A percentile compares a stretch with the other conserved stretches of the same genome.
These are phyloP conservation scores for Arxiozyma heterogenica DNA, from an alignment of 1,139 yeast species.

Conservation along the genomic window DNA sequence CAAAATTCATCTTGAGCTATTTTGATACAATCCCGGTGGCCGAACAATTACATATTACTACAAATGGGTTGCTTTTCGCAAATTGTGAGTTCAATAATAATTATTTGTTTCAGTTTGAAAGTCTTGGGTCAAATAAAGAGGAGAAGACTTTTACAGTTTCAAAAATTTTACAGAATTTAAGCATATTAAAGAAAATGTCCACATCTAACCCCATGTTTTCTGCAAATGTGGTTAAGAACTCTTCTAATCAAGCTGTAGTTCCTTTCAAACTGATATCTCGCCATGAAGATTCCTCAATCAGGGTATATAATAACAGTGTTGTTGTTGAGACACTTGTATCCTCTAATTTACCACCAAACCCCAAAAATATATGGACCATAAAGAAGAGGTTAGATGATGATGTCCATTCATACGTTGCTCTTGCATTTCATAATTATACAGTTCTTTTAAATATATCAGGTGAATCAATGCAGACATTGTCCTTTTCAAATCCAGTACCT, in stretches of 20 bases:
- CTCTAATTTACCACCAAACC: constrained; percentile 22
- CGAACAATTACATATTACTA: constrained; percentile 49
- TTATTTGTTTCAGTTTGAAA: constrained; percentile 64
- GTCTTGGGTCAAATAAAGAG: constrained; percentile 52
- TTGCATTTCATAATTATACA: constrained; percentile 20
- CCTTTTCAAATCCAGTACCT: constrained; percentile 55
- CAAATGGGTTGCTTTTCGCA: constrained; percentile 67
- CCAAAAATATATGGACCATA: constrained; percentile 24
- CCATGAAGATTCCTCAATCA: constrained; percentile 25
- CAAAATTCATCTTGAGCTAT: constrained; percentile 43
- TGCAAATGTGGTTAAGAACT: constrained; percentile 28
- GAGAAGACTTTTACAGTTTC: constrained; percentile 30
- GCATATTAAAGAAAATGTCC: constrained; percentile 45
- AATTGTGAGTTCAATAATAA: constrained; percentile 57
- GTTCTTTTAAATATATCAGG: constrained; percentile 21
- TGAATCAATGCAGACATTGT: constrained; percentile 61
- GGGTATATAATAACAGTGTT: constrained; percentile 22
- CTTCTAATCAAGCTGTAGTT: neutral
- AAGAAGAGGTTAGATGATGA: constrained; percentile 38
- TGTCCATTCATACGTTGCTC: constrained; percentile 35
- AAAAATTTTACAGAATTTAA: constrained; percentile 44
- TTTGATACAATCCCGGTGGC: constrained; percentile 70
- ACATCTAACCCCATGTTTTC: constrained; percentile 52
- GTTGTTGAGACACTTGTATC: constrained; percentile 19
- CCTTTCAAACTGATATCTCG: constrained; percentile 24